These are phyloP conservation scores for Carex arenaria DNA, from an alignment of 202 grass and related monocot species.

Conservation along the genomic window DNA sequence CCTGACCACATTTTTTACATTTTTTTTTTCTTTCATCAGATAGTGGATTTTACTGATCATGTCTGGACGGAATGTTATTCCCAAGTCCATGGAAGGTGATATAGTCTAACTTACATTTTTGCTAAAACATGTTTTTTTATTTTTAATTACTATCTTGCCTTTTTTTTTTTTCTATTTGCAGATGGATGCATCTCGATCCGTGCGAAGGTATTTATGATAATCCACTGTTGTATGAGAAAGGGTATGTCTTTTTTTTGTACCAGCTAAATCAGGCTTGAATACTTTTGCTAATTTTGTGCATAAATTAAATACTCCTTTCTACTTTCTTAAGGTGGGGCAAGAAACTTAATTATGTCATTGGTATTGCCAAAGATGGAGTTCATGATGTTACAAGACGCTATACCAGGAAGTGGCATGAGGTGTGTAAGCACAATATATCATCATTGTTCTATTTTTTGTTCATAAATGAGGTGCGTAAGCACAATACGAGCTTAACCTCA, in stretches of 20 bases:
- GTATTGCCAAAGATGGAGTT: slow-evolving; percentile 74
- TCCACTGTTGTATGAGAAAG: slow-evolving; percentile 89
- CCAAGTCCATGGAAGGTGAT: slow-evolving; percentile 68
- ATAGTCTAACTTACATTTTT: slow-evolving; percentile 6
- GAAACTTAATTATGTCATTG: slow-evolving; percentile 88
- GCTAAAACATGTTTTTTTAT: not conserved
- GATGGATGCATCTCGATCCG: slow-evolving; percentile 99
- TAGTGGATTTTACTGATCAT: slow-evolving; percentile 95
- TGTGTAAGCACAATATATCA: slow-evolving; percentile 17
- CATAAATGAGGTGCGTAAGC: not conserved
- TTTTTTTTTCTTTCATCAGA: slow-evolving; percentile 39
- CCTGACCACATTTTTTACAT: not conserved
- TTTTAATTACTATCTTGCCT: slow-evolving; percentile 6
- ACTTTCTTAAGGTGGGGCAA: slow-evolving; percentile 78
- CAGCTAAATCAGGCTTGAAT: too few species aligned
- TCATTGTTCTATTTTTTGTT: slow-evolving; percentile 2
- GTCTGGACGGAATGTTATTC: slow-evolving; percentile 97
- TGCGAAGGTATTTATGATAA: slow-evolving; percentile 93
- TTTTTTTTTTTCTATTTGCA: slow-evolving; percentile 32
- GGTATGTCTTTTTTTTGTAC: slow-evolving; percentile 39
- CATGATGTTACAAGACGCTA: slow-evolving; percentile 88
- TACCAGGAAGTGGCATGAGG: slow-evolving; percentile 95
- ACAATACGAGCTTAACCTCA: not conserved
- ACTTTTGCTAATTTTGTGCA: slow-evolving; percentile 9
- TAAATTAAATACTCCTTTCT: slow-evolving; percentile 29